phyloP scores from a whole-genome alignment of 176 grass and related monocot genomes.

The Lolium rigidum region DNA sequence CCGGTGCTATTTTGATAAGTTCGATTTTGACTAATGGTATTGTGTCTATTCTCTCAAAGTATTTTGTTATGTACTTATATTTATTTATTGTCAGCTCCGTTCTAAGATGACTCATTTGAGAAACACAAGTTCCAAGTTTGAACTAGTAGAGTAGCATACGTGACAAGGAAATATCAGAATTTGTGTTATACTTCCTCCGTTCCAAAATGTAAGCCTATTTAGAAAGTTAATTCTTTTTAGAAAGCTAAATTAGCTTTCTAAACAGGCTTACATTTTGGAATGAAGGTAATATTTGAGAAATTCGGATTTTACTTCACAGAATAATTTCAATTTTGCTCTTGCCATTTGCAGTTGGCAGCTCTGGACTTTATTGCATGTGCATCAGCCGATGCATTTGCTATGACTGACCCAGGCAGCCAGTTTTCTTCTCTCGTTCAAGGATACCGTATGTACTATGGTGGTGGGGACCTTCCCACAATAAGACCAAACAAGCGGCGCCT shows the following conservation, averaged over 20 bases:
- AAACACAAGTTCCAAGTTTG: not conserved
- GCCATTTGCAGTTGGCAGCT: slow-evolving; percentile 75
- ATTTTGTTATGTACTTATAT: not conserved
- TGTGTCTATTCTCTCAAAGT: too few relatives aligned
- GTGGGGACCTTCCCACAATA: slow-evolving; percentile 76
- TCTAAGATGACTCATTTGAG: slow-evolving; percentile 3
- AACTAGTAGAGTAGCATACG: not conserved
- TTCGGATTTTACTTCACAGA: slow-evolving; percentile 22
- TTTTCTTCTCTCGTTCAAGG: slow-evolving; percentile 93
- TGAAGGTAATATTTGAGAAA: not conserved
- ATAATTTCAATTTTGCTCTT: slow-evolving; percentile 36
- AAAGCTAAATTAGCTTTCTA: too few relatives aligned
- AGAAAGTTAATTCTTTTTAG: too few relatives aligned
- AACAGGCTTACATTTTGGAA: too few relatives aligned
- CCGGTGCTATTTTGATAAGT: too few relatives aligned
- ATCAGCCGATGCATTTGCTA: slow-evolving; percentile 95
- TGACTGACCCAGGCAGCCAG: slow-evolving; percentile 96
- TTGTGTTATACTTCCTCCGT: not conserved
- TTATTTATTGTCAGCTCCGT: not conserved
- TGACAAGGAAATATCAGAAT: slow-evolving; percentile 15
- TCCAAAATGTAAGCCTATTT: too few relatives aligned
- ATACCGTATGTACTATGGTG: slow-evolving; percentile 96
- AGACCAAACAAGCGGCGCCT: slow-evolving; percentile 87
- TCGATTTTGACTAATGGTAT: too few relatives aligned
- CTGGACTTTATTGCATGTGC: slow-evolving; percentile 94